These are phyloP conservation scores for Pontederia paniculata DNA, from an alignment of 176 grass and related monocot species.

Conservation along the genomic window DNA sequence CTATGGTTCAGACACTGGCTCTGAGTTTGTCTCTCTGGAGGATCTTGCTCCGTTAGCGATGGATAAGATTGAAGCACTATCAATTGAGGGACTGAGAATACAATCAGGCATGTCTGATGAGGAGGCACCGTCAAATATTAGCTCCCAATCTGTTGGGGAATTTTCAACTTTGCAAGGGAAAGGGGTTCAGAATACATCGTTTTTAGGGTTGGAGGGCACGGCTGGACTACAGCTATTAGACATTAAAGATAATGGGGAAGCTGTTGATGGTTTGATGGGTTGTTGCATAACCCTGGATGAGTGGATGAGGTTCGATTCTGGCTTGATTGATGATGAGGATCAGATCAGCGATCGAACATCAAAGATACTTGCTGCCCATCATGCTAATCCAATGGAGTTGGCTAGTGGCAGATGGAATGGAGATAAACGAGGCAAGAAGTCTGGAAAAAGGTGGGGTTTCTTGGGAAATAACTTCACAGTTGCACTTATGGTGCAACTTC, in stretches of 20 bases:
- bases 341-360: slow-evolving; percentile 61
- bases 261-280: slow-evolving; percentile 92
- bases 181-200: slow-evolving; percentile 32
- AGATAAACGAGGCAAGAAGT: slow-evolving; percentile 60
- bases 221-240: slow-evolving; percentile 82
- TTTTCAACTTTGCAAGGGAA: slow-evolving; percentile 80
- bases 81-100: slow-evolving; percentile 93
- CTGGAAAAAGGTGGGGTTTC: slow-evolving; percentile 82
- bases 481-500: slow-evolving; percentile 89
- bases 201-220: slow-evolving; percentile 84
- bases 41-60: slow-evolving; percentile 95
- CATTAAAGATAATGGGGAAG: slow-evolving; percentile 55
- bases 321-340: slow-evolving; percentile 69
- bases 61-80: slow-evolving; percentile 97
- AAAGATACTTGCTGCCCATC: slow-evolving; percentile 91
- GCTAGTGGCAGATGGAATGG: slow-evolving; percentile 29
- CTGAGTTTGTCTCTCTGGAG: slow-evolving; percentile 84
- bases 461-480: slow-evolving; percentile 93
- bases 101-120: slow-evolving; percentile 93
- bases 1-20: slow-evolving; percentile 25
- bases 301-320: slow-evolving; percentile 92
- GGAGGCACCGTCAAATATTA: slow-evolving; percentile 86
- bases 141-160: slow-evolving; percentile 46
- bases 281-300: slow-evolving; percentile 85
- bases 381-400: slow-evolving; percentile 90